These are phyloP conservation scores for Rugiboletus extremiorientalis DNA, from an alignment of 1,284 basidiomycete species.

Conservation along the genomic window DNA sequence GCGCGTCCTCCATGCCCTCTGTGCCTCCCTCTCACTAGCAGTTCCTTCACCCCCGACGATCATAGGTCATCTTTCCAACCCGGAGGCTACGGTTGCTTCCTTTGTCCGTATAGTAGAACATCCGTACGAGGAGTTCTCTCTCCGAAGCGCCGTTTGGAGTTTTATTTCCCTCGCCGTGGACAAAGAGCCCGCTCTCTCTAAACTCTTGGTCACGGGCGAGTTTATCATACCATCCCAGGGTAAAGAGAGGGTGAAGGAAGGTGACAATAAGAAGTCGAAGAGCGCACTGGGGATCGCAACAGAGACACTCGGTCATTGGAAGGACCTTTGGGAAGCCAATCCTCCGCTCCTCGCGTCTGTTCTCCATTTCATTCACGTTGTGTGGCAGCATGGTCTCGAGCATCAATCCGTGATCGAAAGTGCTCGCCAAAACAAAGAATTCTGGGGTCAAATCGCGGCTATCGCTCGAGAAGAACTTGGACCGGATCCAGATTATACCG, in stretches of 20 bases:
- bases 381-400: slow-evolving; percentile 83
- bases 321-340: slow-evolving; percentile 69
- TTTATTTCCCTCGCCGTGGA: slow-evolving; percentile 83
- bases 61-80: slow-evolving; percentile 69
- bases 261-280: slow-evolving; percentile 36
- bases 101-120: slow-evolving; percentile 67
- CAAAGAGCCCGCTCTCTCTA: slow-evolving; percentile 85
- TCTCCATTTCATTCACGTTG: slow-evolving; percentile 76
- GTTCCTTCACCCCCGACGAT: slow-evolving; percentile 65
- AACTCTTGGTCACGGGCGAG: slow-evolving; percentile 76
- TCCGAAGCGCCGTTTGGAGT: slow-evolving; percentile 79
- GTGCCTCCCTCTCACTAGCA: slow-evolving; percentile 59
- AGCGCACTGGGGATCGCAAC: slow-evolving; percentile 67
- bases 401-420: slow-evolving; percentile 61
- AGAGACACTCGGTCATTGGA: slow-evolving; percentile 68
- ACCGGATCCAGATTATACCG: slow-evolving; percentile 62
- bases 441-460: slow-evolving; percentile 65
- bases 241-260: slow-evolving; percentile 33
- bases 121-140: slow-evolving; percentile 65
- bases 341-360: slow-evolving; percentile 77
- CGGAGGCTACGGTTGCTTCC: slow-evolving; percentile 62
- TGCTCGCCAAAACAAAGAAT: slow-evolving; percentile 52
- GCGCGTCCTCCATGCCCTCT: slow-evolving; percentile 64
- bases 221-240: slow-evolving; percentile 53
- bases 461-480: slow-evolving; percentile 66